phyloP scores from a whole-genome alignment of 2,329 filamentous ascomycete species.

The Lasiodiplodia hormozganensis region DNA sequence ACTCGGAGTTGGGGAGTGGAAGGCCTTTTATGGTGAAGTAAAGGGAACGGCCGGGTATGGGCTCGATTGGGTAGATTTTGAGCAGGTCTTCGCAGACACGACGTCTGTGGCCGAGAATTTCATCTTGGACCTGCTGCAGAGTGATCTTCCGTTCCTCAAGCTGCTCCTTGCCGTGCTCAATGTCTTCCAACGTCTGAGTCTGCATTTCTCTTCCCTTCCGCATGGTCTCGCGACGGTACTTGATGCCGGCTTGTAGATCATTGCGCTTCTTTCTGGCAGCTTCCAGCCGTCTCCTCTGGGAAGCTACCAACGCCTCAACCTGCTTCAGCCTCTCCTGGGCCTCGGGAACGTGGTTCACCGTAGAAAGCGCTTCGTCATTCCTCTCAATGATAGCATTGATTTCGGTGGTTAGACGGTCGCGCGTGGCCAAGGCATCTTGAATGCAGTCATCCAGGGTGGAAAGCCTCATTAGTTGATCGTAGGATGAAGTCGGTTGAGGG shows the following conservation, averaged over 20 bases:
- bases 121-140: constrained; percentile 64
- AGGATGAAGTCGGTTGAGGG: constrained; percentile 74
- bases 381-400: constrained; percentile 65
- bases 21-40: constrained; percentile 84
- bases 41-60: constrained; percentile 68
- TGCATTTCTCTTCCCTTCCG: constrained; percentile 66
- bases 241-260: constrained; percentile 72
- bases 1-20: constrained; percentile 79
- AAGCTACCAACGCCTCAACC: constrained; percentile 60
- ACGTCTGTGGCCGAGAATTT: constrained; percentile 83
- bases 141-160: constrained; percentile 62
- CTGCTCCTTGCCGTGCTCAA: constrained; percentile 58
- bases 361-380: constrained; percentile 47
- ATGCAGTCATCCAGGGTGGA: constrained; percentile 90
- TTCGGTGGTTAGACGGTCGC: constrained; percentile 75
- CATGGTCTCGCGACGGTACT: constrained; percentile 72
- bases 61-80: constrained; percentile 80
- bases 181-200: constrained; percentile 63
- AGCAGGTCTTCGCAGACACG: constrained; percentile 86
- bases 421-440: constrained; percentile 83
- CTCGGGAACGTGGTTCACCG: constrained; percentile 47
- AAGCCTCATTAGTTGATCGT: constrained; percentile 85
- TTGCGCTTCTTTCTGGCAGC: constrained; percentile 67
- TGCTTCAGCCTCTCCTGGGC: constrained; percentile 53
- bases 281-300: constrained; percentile 71